A percentile compares a stretch with the other conserved stretches of the same genome.
phyloP scores from a whole-genome alignment of 2,329 filamentous ascomycete species.

The Pseudogymnoascus sp. region DNA sequence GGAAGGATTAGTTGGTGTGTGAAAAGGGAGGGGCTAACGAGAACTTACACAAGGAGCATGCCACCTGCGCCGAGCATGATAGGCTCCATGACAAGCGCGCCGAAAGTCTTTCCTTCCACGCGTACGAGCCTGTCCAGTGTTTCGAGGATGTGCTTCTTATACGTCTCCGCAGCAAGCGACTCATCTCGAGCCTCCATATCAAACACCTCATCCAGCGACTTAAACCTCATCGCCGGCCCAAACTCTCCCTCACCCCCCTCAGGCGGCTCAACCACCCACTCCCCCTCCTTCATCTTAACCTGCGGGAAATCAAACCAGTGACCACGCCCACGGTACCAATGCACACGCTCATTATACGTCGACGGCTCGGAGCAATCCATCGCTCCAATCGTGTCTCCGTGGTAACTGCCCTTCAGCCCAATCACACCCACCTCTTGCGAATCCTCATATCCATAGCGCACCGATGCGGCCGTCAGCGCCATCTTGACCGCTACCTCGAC shows the following conservation, averaged over 20 bases:
- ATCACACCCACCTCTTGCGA: conserved; percentile 57
- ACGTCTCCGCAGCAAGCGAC: conserved; percentile 43
- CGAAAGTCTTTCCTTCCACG: conserved; percentile 59
- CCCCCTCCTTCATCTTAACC: conserved; percentile 59
- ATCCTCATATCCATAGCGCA: conserved; percentile 60
- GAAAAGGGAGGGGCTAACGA: background rate
- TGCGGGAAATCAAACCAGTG: conserved; percentile 77
- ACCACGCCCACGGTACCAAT: conserved; percentile 77
- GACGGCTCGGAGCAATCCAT: conserved; percentile 81
- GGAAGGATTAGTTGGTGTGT: background rate
- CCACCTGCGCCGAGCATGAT: conserved; percentile 75
- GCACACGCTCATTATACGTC: conserved; percentile 73
- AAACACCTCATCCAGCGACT: conserved; percentile 52
- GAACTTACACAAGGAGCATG: conserved; percentile 68
- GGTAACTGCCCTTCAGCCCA: conserved; percentile 74
- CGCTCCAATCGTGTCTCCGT: conserved; percentile 81
- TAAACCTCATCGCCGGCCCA: conserved; percentile 21
- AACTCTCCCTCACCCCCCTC: conserved; percentile 18
- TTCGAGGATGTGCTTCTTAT: conserved; percentile 52
- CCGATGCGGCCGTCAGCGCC: conserved; percentile 63
- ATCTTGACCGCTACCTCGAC: conserved; percentile 83
- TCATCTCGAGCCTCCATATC: conserved; percentile 46
- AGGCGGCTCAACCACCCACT: conserved; percentile 51
- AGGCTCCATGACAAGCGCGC: conserved; percentile 74
- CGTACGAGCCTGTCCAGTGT: conserved; percentile 48